Percentiles rank a stretch among this genome's conserved stretches.
These are phyloP conservation scores for Clonostachys solani DNA, from an alignment of 2,329 filamentous ascomycete genomes.

Conservation along the genomic window DNA sequence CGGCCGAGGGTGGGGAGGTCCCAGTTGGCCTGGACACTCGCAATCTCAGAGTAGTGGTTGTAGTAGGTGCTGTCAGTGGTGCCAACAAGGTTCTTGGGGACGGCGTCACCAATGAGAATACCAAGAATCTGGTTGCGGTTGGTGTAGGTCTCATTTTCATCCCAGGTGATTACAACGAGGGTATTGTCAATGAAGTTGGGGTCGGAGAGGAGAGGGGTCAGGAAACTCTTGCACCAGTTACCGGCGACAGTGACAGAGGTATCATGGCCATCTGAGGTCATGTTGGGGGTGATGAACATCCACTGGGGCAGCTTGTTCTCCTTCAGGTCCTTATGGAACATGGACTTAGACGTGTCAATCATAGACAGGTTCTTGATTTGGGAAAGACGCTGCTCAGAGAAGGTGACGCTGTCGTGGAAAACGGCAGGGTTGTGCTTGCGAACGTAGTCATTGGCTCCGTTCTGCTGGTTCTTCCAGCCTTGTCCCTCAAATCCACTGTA, in stretches of 20 bases:
- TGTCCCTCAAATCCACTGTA: constrained; percentile 68
- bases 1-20: constrained; percentile 64
- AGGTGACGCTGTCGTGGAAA: constrained; percentile 61
- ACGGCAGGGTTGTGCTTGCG: constrained; percentile 74
- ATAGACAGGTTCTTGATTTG: constrained; percentile 67
- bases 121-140: constrained; percentile 65
- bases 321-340: constrained; percentile 65
- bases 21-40: constrained; percentile 69
- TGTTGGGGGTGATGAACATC: constrained; percentile 70
- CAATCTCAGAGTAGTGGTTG: constrained; percentile 67
- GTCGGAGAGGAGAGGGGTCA: constrained; percentile 67
- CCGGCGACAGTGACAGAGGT: constrained; percentile 65
- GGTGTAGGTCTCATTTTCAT: constrained; percentile 70
- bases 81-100: constrained; percentile 60
- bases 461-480: constrained; percentile 59
- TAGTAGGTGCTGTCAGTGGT: constrained; percentile 68
- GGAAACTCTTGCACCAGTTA: constrained; percentile 61
- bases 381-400: constrained; percentile 53
- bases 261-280: constrained; percentile 76
- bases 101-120: constrained; percentile 70
- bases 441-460: constrained; percentile 69
- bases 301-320: constrained; percentile 64
- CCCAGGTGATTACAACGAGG: constrained; percentile 72
- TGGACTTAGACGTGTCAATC: constrained; percentile 32
- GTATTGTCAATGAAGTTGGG: constrained; percentile 71